Evolutionary conservation across 2,329 filamentous ascomycete species (phyloP), one percentile per base, ranked within the genome.

Genomic region (Biscogniauxia marginata): DNA sequence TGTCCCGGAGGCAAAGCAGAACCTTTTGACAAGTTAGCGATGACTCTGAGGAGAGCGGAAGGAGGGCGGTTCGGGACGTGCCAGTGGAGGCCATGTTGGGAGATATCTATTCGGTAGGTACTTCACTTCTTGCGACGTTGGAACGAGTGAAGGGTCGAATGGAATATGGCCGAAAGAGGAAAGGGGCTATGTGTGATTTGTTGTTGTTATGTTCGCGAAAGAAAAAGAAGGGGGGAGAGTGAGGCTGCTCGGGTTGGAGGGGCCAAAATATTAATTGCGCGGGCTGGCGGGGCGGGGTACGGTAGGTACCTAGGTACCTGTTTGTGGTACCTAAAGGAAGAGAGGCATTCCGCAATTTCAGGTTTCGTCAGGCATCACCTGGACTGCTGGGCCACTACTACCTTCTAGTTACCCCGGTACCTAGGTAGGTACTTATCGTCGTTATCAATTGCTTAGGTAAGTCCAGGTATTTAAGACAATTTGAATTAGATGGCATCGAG

Each of bases 161-260:
- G 25, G 11, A 49, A 25, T 20, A 8, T 49, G 21, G 4, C 21
- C 16, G 23, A n/a, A n/a, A 49, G 22, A 24, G 23, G 21, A 18
- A 18, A 25, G 19, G 25, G 19, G 21, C 18, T 16, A 25, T 49
- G 18, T 20, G 7, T 25, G 21, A 30, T 13, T 34, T 30, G 49
- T 55, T 55, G 47, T 51, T 53, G 24, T 51, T 53, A 47, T 48
- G 51, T 23, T 58, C 21, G 46, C 58, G 20, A 46, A 49, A 30
- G 55, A 51, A 44, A 53, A 18, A 25, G 9, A 39, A 46, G 50
- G 49, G 50, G 47, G 57, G 50, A 46, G 30, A 53, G 46, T 56
- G 56, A 61, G 51, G 58, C 58, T 56, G 61, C 58, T 58, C 52
- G 52, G 49, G 53, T 56, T 61, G 56, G 56, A 63, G 58, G 58